These are phyloP conservation scores for Chaetomium globosum DNA, from an alignment of 2,329 filamentous ascomycete genomes.

Conservation along the genomic window DNA sequence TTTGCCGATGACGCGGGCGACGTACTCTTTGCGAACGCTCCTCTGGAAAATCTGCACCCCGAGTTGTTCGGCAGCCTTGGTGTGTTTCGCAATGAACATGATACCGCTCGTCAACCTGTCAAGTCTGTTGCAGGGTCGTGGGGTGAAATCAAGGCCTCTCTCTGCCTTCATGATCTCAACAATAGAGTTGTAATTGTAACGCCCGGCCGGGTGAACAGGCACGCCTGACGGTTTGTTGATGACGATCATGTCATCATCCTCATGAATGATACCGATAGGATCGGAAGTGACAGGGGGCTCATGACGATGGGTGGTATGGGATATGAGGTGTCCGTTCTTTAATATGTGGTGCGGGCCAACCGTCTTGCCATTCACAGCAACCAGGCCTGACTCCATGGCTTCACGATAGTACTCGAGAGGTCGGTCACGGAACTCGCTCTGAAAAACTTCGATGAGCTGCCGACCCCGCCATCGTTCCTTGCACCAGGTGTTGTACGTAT, in stretches of 20 bases:
- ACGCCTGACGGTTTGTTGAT: slow-evolving; percentile 96
- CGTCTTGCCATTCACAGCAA: slow-evolving; percentile 75
- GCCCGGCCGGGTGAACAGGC: slow-evolving; percentile 90
- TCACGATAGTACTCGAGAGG: slow-evolving; percentile 82
- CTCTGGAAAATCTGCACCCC: slow-evolving; percentile 74
- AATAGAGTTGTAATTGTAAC: slow-evolving; percentile 94
- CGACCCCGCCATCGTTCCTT: slow-evolving; percentile 91
- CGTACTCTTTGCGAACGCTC: slow-evolving; percentile 91
- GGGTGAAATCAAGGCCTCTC: slow-evolving; percentile 57
- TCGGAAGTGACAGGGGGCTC: slow-evolving; percentile 88
- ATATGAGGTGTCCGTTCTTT: slow-evolving; percentile 87
- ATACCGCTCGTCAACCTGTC: slow-evolving; percentile 93
- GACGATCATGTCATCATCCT: slow-evolving; percentile 90
- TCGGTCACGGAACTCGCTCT: slow-evolving; percentile 87
- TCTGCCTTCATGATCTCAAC: slow-evolving; percentile 91
- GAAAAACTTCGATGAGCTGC: slow-evolving; percentile 82
- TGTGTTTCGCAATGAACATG: slow-evolving; percentile 95
- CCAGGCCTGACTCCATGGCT: slow-evolving; percentile 77
- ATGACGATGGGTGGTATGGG: slow-evolving; percentile 91
- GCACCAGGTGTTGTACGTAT: slow-evolving; percentile 91
- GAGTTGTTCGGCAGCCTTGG: slow-evolving; percentile 75
- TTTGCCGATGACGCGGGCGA: slow-evolving; percentile 85
- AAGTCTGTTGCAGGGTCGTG: slow-evolving; percentile 83
- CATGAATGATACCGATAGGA: slow-evolving; percentile 80
- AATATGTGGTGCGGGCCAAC: slow-evolving; percentile 71